Conservation (phyloP, 73 alveolate species). For the Tetrahymena thermophila region DNA sequence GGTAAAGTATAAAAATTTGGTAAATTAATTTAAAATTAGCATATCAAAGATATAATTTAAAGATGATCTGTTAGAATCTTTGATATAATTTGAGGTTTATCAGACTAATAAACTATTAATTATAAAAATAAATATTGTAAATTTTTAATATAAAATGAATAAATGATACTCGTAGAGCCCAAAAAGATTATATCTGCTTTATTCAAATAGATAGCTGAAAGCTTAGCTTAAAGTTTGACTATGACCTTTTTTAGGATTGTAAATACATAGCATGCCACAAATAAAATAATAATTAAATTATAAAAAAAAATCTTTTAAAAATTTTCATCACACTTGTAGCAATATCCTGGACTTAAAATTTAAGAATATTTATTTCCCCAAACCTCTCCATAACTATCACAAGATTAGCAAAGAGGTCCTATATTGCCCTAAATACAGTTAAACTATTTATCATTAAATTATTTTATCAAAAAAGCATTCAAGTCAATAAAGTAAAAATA, state of each 20-base stretch:
- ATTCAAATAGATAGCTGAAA: background rate
- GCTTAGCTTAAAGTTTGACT: background rate
- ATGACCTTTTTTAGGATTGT: too few relatives aligned
- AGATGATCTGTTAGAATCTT: background rate
- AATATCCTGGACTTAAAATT: background rate
- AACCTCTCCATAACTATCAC: background rate
- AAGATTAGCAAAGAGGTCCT: background rate
- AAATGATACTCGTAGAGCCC: background rate
- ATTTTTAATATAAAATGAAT: too few relatives aligned
- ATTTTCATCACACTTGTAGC: background rate
- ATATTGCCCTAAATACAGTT: background rate
- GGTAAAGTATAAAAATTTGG: background rate
- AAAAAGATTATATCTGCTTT: too few relatives aligned
- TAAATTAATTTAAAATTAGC: background rate
- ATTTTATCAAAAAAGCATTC: too few relatives aligned
- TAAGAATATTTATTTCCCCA: background rate
- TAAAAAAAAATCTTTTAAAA: too few relatives aligned
- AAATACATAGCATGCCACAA: too few relatives aligned
- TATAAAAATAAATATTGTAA: too few relatives aligned
- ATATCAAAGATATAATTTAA: background rate
- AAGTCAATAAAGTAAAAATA: too few relatives aligned
- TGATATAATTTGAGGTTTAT: background rate
- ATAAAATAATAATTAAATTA: too few relatives aligned
- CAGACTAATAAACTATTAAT: background rate
- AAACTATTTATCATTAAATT: background rate